Base-by-base conservation (phyloP, 345 rosid genomes). In the Citrus unshiu region DNA sequence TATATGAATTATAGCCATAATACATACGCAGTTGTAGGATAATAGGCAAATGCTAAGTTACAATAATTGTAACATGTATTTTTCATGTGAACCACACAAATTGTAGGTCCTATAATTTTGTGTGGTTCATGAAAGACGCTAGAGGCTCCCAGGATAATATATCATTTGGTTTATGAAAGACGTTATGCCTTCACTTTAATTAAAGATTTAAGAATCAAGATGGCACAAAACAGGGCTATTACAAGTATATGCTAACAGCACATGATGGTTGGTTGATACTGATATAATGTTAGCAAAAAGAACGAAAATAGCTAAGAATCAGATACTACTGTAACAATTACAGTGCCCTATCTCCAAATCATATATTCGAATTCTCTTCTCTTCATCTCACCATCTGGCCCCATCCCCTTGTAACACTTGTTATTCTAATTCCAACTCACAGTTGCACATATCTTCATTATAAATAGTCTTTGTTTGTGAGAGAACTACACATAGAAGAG, bases 401-500 rank as follows among this genome's bases (percentile, higher is more conserved):
- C 81, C 76, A 19, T 56, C 64, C 62, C 61, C 62, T 32, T 78
- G 66, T 63, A 29, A n/a, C 24, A 63, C 29, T 25, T 18, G 7
- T 24, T 70, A 82, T 82, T 74, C 79, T 57, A 34, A 78, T 82
- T 78, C 77, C 76, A 25, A 43, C 14, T 34, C 49, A 56, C 68
- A 62, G 32, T 66, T 58, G 74, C 43, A 46, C 24, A 60, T 18
- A 43, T 62, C 34, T 10, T 24, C 79, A 43, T 6, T 73, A 68
- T 72, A 30, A 70, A 66, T 76, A 64, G 30, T 35, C 25, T 13
- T 10, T 19, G 49, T 57, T 24, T 19, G 49, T 56, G 29, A 24
- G 29, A 51, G 35, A n/a, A 37, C 61, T 32, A 6, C 4, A 51
- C 30, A 24, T 22, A 72, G 21, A 6, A 9, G 37, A 59, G 35